A percentile compares a stretch with the other conserved stretches of the same genome.
phyloP scores from a whole-genome alignment of 441 rosid genomes.

The Eugenia klotzschiana region DNA sequence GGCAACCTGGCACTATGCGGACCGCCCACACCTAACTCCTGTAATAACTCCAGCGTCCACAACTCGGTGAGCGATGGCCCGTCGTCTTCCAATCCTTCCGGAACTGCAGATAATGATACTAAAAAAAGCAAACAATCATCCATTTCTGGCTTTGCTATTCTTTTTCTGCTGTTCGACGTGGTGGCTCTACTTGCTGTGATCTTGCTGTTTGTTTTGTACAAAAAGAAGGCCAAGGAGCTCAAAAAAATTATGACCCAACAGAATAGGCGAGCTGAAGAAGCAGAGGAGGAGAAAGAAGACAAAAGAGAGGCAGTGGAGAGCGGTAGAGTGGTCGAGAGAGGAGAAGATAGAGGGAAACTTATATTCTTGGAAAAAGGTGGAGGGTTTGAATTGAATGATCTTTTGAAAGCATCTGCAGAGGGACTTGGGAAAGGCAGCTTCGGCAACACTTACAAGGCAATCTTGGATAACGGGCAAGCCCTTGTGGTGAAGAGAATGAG shows the following conservation, averaged over 20 bases:
- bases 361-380: constrained; percentile 14
- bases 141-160: neutral
- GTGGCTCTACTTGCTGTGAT: constrained; percentile 21
- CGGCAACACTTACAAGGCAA: constrained; percentile 31
- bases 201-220: constrained; percentile 22
- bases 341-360: constrained; percentile 18
- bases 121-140: neutral
- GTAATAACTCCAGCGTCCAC: neutral
- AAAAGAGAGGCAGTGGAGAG: neutral
- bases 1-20: constrained; percentile 17
- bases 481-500: constrained; percentile 29
- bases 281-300: neutral
- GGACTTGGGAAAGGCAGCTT: constrained; percentile 35
- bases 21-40: constrained; percentile 3
- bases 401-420: constrained; percentile 34
- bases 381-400: constrained; percentile 21
- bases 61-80: neutral
- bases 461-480: constrained; percentile 10
- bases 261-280: neutral
- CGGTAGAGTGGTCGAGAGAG: neutral
- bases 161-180: constrained; percentile 11
- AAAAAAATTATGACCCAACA: constrained; percentile 2
- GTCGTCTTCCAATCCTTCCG: neutral
- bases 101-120: neutral
- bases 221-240: constrained; percentile 13